Evolutionary conservation across 1,139 yeast species (phyloP).

Genomic region (Taphrina deformans): DNA sequence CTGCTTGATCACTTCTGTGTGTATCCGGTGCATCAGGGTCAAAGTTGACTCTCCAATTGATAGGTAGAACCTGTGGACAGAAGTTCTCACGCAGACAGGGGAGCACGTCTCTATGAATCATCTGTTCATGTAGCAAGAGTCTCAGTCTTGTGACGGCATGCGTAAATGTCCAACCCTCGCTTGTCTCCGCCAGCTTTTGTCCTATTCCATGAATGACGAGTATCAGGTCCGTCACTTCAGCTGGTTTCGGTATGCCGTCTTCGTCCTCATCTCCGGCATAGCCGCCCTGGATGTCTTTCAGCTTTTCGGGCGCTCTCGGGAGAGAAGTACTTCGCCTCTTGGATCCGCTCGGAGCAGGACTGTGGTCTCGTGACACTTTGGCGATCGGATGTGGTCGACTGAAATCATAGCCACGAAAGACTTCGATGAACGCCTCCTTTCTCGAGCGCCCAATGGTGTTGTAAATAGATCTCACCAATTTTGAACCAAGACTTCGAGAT

Average conservation of each 20-base stretch:
- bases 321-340: not conserved
- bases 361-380: not conserved
- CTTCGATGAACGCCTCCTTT: slow-evolving; percentile 11
- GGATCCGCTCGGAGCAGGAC: not conserved
- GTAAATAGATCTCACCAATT: slow-evolving; percentile 8
- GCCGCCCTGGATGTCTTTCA: slow-evolving; percentile 15
- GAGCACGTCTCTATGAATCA: slow-evolving; percentile 42
- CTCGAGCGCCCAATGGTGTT: slow-evolving; percentile 11
- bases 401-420: slow-evolving; percentile 28
- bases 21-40: slow-evolving; percentile 42
- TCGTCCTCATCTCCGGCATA: slow-evolving; percentile 8
- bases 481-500: slow-evolving; percentile 3
- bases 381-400: not conserved
- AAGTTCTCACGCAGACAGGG: slow-evolving; percentile 40
- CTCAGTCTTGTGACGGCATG: slow-evolving; percentile 78
- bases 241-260: slow-evolving; percentile 11
- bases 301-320: not conserved
- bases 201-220: slow-evolving; percentile 94
- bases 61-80: slow-evolving; percentile 47
- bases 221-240: slow-evolving; percentile 49
- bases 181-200: slow-evolving; percentile 75
- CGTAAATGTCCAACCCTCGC: slow-evolving; percentile 80
- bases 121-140: slow-evolving; percentile 45
- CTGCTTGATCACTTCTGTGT: slow-evolving; percentile 12
- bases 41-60: slow-evolving; percentile 49